Conservation (phyloP, 129 eudicot species). For the Smallanthus sonchifolius region DNA sequence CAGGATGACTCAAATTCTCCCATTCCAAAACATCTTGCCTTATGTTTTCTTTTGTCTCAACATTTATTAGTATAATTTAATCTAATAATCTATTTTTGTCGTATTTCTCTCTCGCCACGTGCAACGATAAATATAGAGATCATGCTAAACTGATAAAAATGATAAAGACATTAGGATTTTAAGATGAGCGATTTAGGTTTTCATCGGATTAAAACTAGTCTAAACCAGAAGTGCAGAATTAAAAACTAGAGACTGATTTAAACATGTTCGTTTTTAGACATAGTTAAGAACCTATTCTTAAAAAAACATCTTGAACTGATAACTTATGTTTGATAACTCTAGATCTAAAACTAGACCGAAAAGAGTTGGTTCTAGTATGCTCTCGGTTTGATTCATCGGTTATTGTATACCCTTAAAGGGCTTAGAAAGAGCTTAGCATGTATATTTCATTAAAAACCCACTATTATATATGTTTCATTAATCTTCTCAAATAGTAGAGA, state of each 20-base stretch:
- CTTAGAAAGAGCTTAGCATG: not conserved
- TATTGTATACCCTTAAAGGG: not conserved
- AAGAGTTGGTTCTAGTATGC: too few species aligned
- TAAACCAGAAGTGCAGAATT: not conserved
- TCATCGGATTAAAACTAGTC: too few species aligned
- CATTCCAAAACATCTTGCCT: constrained; percentile 23
- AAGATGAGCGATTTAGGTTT: not conserved
- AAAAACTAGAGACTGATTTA: not conserved
- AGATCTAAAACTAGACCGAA: too few species aligned
- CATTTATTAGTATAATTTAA: not conserved
- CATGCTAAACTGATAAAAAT: not conserved
- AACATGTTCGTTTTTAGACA: not conserved
- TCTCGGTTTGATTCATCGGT: not conserved
- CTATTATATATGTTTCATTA: not conserved
- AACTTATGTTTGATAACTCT: too few species aligned
- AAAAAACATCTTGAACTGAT: too few species aligned
- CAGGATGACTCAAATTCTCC: constrained; percentile 18
- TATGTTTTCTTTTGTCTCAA: constrained; percentile 18
- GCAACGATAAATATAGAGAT: not conserved
- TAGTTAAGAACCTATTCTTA: too few species aligned
- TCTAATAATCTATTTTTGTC: not conserved
- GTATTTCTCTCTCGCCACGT: not conserved
- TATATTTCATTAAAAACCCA: too few species aligned
- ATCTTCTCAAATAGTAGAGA: not conserved
- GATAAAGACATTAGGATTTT: not conserved